A percentile compares a stretch with the other conserved stretches of the same genome.
These are phyloP conservation scores for Neurospora sp. DNA, from an alignment of 495 filamentous ascomycete genomes.

Conservation along the genomic window DNA sequence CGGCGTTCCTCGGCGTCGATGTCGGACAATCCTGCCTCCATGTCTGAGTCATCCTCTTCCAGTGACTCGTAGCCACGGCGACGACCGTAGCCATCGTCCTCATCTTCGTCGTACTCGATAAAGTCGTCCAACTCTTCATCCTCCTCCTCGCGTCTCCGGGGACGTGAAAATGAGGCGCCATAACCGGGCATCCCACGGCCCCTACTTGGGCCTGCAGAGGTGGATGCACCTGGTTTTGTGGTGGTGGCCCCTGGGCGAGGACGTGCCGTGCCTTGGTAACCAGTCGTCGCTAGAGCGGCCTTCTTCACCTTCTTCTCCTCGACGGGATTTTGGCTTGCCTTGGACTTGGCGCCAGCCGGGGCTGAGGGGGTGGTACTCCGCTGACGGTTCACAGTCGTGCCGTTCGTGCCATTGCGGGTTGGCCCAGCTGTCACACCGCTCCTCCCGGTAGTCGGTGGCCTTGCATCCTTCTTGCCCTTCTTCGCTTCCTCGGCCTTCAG, in stretches of 20 bases:
- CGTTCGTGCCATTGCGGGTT: slow-evolving; percentile 12
- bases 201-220: slow-evolving; percentile 8
- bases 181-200: slow-evolving; percentile 15
- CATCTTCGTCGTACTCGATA: slow-evolving; percentile 46
- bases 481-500: slow-evolving; percentile 26
- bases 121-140: slow-evolving; percentile 46
- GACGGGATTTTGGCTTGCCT: slow-evolving; percentile 8
- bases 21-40: slow-evolving; percentile 52
- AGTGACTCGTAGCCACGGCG: slow-evolving; percentile 21
- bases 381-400: neutral
- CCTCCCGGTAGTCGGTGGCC: slow-evolving; percentile 9
- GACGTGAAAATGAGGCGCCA: slow-evolving; percentile 15
- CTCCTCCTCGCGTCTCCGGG: slow-evolving; percentile 42
- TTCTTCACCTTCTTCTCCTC: slow-evolving; percentile 48
- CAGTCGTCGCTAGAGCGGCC: slow-evolving; percentile 44
- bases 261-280: slow-evolving; percentile 47
- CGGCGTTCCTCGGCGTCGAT: slow-evolving; percentile 48
- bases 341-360: slow-evolving; percentile 6
- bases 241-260: slow-evolving; percentile 26
- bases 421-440: slow-evolving; percentile 8
- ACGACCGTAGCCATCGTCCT: slow-evolving; percentile 26
- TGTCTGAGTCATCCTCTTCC: slow-evolving; percentile 39
- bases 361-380: slow-evolving; percentile 10
- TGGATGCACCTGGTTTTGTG: slow-evolving; percentile 18
- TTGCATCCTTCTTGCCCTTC: slow-evolving; percentile 8